Conservation (phyloP, 495 filamentous ascomycete genomes). For the Penicillium daleae region DNA sequence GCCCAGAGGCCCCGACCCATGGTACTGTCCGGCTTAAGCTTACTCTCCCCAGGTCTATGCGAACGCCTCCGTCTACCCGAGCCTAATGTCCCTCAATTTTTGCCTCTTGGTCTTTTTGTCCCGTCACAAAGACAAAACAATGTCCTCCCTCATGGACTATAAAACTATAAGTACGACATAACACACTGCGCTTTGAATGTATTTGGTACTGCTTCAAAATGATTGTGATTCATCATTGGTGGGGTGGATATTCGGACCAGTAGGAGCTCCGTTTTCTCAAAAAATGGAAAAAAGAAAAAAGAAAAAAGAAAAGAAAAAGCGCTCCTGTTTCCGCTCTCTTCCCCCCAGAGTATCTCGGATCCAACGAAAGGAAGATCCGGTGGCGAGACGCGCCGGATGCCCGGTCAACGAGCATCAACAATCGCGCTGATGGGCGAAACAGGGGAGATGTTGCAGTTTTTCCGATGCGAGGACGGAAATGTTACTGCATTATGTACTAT, state of each 20-base stretch:
- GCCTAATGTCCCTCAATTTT: slow-evolving; percentile 23
- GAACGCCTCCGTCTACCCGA: slow-evolving; percentile 32
- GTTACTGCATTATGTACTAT: slow-evolving; percentile 8
- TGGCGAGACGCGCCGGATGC: slow-evolving; percentile 28
- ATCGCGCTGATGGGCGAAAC: slow-evolving; percentile 15
- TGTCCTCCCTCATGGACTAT: neutral
- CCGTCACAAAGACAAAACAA: slow-evolving; percentile 3
- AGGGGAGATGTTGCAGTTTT: slow-evolving; percentile 5
- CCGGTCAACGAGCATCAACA: slow-evolving; percentile 27
- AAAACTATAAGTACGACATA: neutral
- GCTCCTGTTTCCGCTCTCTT: neutral
- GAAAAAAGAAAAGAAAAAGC: neutral
- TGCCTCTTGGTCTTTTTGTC: neutral
- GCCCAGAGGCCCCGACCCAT: neutral
- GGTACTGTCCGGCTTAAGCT: slow-evolving; percentile 22
- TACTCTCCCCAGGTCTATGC: slow-evolving; percentile 20
- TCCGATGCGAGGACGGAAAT: slow-evolving; percentile 8
- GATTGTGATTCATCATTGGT: neutral
- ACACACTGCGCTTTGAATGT: neutral
- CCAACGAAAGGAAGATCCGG: slow-evolving; percentile 20
- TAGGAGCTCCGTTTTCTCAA: slow-evolving; percentile 13
- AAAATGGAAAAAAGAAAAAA: slow-evolving; percentile 13
- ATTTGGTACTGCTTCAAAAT: neutral
- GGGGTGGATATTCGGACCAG: slow-evolving; percentile 13
- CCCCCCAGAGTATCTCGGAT: slow-evolving; percentile 18